Base-by-base conservation (phyloP, 169 alveolate genomes). In the Pseudocohnilembus persalinus region DNA sequence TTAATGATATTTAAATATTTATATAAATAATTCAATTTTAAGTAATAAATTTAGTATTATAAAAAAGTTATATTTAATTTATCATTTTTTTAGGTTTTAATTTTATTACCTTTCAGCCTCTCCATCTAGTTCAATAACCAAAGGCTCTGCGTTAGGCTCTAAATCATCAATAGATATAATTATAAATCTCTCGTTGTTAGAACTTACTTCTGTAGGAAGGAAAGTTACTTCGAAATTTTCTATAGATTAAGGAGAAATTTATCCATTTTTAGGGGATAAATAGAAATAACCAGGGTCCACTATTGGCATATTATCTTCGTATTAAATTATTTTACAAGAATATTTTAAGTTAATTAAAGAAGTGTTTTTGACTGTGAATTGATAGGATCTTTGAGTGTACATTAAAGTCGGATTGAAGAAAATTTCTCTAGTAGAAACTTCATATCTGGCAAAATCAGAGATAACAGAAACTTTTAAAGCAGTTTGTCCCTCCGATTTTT, bases 331-430 rank as follows among this genome's bases (percentile, higher is more conserved):
- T 76, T 91, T 89, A 81, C 96, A 93, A 81, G 90, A 90, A 91
- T 92, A 97, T 74, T 95, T 95, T 30, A 96, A 88, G 0, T 97
- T 90, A n/a, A 96, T 96, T 87, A 92, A 83, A 29, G 98, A 93
- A 6, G 97, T 87, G 83, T 96, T 94, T 89, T 95, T 95, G 25
- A 96, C 84, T 28, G 94, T 87, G 87, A 98, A 97, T 75, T 92
- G 94, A 85, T 92, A 95, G 72, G 92, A 82, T 31, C 98, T 92
- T 24, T 98, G 88, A n/a, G 97, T 97, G 86, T 94, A 96, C 95
- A 97, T 96, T 32, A 95, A 91, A 1, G 99, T 98, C 20, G 97
- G 95, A 33, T 94, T 96, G 93, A 98, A 98, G 79, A 87, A 90
- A 63, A 97, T 90, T 79, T 90, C 92, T 88, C 92, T 89, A 6